Conservation (phyloP, 2,329 filamentous ascomycete species). For the Chaetomiaceae sp. region DNA sequence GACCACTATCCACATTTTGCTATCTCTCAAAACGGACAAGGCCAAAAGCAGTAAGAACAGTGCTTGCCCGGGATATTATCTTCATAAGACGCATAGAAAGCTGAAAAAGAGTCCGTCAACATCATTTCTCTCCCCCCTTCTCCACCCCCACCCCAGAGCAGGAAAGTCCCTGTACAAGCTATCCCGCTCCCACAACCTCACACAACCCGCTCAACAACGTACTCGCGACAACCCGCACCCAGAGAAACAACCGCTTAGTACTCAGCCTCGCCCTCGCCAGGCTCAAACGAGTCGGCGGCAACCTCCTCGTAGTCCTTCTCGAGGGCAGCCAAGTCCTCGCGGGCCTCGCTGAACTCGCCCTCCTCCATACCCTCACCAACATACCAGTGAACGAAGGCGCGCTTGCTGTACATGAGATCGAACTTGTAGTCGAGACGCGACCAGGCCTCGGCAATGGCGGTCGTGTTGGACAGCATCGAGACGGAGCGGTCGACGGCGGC, state of each 20-base stretch:
- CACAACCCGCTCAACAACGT: background rate
- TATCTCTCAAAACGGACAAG: conserved; percentile 7
- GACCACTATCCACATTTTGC: conserved; percentile 13
- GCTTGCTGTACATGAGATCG: conserved; percentile 75
- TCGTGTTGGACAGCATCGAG: conserved; percentile 72
- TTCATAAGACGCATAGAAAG: conserved; percentile 2
- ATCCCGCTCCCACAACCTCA: background rate
- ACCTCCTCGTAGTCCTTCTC: conserved; percentile 89
- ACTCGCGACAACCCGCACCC: background rate
- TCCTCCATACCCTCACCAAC: conserved; percentile 92
- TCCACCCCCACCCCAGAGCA: background rate
- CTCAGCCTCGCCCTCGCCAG: conserved; percentile 65
- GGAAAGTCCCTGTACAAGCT: no score
- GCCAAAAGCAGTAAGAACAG: conserved; percentile 7
- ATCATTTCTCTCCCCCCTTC: background rate
- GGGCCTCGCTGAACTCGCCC: conserved; percentile 82
- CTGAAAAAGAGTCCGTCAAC: conserved; percentile 6
- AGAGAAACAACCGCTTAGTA: conserved; percentile 55
- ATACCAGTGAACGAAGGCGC: conserved; percentile 73
- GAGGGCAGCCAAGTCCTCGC: conserved; percentile 78
- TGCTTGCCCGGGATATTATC: conserved; percentile 13
- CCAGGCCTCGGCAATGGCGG: conserved; percentile 70
- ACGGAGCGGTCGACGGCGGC: conserved; percentile 60
- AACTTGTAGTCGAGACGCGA: conserved; percentile 70
- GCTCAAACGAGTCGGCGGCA: conserved; percentile 64